Conservation (phyloP, 148 eudicot species). For the Chenopodium berlandieri region DNA sequence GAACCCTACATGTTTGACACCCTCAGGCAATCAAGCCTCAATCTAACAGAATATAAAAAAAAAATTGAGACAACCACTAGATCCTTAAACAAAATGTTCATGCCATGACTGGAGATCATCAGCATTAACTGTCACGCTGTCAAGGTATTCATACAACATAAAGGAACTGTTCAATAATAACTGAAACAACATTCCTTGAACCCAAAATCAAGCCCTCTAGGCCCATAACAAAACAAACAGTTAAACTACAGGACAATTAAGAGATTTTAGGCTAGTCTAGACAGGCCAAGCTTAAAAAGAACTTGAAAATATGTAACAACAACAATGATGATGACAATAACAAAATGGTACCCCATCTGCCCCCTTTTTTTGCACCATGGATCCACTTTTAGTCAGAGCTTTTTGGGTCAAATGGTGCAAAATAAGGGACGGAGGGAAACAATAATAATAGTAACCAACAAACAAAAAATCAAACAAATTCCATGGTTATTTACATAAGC, state of each 20-base stretch:
- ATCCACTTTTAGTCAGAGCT: no score
- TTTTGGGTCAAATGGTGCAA: no score
- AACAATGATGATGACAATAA: not conserved
- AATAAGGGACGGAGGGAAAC: no score
- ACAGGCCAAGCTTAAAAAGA: not conserved
- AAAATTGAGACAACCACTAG: not conserved
- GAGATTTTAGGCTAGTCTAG: not conserved
- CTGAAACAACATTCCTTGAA: not conserved
- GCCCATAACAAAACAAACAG: not conserved
- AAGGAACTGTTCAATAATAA: not conserved
- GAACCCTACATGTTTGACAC: not conserved
- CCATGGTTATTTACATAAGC: not conserved
- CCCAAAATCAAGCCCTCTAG: not conserved
- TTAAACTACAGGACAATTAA: not conserved
- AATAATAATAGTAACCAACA: no score
- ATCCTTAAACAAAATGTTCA: not conserved
- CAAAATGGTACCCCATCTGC: no score
- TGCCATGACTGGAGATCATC: not conserved
- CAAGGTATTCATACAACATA: not conserved
- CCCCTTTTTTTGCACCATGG: no score
- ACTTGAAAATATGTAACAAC: not conserved
- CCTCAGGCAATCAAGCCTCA: not conserved
- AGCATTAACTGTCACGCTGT: not conserved
- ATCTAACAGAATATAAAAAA: not conserved
- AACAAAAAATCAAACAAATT: not conserved